A percentile compares a stretch with the other conserved stretches of the same genome.
Conservation (phyloP, 1,284 basidiomycete genomes). For the Pseudozyma sp. region DNA sequence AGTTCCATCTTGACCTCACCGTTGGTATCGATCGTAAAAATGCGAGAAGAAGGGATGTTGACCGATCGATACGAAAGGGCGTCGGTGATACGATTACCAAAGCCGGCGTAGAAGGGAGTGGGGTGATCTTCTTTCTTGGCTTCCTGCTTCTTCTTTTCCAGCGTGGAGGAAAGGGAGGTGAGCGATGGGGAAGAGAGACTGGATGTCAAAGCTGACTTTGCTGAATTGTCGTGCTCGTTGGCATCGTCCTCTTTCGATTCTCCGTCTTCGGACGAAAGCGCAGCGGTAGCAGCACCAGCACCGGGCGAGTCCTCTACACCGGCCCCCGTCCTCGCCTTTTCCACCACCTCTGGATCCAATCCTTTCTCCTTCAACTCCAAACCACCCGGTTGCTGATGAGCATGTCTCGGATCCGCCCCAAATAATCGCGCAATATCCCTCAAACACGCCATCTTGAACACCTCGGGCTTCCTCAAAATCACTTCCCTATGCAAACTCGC, state of each 20-base stretch:
- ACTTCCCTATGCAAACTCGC: conserved; percentile 85
- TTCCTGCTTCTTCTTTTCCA: conserved; percentile 1
- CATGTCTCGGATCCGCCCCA: conserved; percentile 72
- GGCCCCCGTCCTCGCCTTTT: conserved; percentile 13
- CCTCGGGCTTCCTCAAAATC: conserved; percentile 85
- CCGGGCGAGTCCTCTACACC: conserved; percentile 16
- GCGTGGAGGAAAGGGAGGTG: conserved; percentile 21
- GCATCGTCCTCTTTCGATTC: background rate
- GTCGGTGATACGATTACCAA: conserved; percentile 98
- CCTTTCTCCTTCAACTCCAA: conserved; percentile 13
- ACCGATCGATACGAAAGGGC: conserved; percentile 96
- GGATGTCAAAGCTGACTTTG: background rate
- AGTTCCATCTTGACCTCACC: conserved; percentile 98
- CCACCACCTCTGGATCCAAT: conserved; percentile 7
- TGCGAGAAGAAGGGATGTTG: conserved; percentile 90
- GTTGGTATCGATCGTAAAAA: conserved; percentile 96
- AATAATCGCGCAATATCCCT: conserved; percentile 95
- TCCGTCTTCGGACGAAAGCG: background rate
- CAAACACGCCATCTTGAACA: conserved; percentile 99
- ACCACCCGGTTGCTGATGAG: conserved; percentile 22
- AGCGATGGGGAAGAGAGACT: background rate
- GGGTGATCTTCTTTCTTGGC: conserved; percentile 61
- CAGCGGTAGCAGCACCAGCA: conserved; percentile 33
- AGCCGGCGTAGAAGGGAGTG: conserved; percentile 92
- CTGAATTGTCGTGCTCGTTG: background rate